Percentiles rank a stretch among this genome's conserved stretches.
Evolutionary conservation across 2,329 filamentous ascomycete genomes (phyloP).

Genomic region (Amauroascus verrucosus): DNA sequence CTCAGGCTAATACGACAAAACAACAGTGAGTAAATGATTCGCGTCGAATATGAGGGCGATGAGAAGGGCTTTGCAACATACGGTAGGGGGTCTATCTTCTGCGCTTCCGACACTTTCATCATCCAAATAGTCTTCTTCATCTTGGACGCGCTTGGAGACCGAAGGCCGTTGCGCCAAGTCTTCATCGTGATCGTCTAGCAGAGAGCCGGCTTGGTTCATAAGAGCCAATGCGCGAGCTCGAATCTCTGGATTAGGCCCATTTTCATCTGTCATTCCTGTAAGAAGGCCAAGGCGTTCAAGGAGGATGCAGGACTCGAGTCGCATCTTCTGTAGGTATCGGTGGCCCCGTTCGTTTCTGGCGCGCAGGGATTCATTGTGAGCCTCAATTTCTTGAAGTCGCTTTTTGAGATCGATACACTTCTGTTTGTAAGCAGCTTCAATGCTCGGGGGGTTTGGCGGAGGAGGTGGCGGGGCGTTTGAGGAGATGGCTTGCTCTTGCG

Average conservation of each 20-base stretch:
- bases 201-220: conserved; percentile 21
- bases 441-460: conserved; percentile 62
- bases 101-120: conserved; percentile 38
- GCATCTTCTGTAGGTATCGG: conserved; percentile 81
- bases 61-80: conserved; percentile 18
- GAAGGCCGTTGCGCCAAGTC: background rate
- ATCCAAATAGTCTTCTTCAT: conserved; percentile 26
- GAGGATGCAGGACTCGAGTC: conserved; percentile 47
- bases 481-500: conserved; percentile 16
- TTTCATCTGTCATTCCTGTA: conserved; percentile 32
- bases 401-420: conserved; percentile 95
- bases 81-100: conserved; percentile 36
- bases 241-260: conserved; percentile 26
- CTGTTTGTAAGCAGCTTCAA: conserved; percentile 88
- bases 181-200: conserved; percentile 11
- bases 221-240: conserved; percentile 29
- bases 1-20: conserved; percentile 29
- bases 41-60: background rate
- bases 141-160: conserved; percentile 9
- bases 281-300: conserved; percentile 34
- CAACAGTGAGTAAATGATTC: background rate
- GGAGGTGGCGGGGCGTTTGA: conserved; percentile 15
- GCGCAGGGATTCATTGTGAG: conserved; percentile 75
- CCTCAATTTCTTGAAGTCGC: conserved; percentile 82
- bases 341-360: conserved; percentile 68